These are phyloP conservation scores for Tolypocladium nubicola DNA, from an alignment of 2,329 filamentous ascomycete species.

Conservation along the genomic window DNA sequence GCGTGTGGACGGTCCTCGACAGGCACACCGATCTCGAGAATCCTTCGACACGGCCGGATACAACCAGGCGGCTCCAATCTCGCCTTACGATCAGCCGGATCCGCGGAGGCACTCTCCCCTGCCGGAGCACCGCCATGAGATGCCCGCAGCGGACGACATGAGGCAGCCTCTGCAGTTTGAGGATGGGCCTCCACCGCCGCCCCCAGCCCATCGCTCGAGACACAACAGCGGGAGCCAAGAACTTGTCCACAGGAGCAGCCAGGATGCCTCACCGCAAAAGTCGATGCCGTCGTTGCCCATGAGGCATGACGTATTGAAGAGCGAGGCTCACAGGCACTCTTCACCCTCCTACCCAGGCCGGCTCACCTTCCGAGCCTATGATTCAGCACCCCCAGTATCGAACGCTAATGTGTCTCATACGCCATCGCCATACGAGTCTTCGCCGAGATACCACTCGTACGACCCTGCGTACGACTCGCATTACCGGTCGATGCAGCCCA, in stretches of 20 bases:
- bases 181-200: conserved; percentile 41
- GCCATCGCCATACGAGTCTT: conserved; percentile 21
- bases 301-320: conserved; percentile 48
- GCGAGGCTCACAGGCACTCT: conserved; percentile 45
- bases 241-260: conserved; percentile 25
- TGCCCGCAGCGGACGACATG: conserved; percentile 17
- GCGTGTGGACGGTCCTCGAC: conserved; percentile 14
- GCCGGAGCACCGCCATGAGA: conserved; percentile 22
- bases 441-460: conserved; percentile 38
- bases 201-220: conserved; percentile 41
- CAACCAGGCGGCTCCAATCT: conserved; percentile 17
- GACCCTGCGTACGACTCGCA: conserved; percentile 36
- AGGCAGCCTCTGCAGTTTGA: conserved; percentile 25
- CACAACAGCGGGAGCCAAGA: conserved; percentile 35
- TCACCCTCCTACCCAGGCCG: conserved; percentile 40
- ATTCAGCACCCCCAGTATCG: conserved; percentile 32
- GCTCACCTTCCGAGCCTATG: conserved; percentile 40
- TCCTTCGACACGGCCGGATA: conserved; percentile 25
- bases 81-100: conserved; percentile 27
- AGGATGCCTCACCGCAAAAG: conserved; percentile 31
- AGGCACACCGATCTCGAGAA: conserved; percentile 23
- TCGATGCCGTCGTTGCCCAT: conserved; percentile 37
- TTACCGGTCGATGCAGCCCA: conserved; percentile 46
- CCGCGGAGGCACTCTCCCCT: conserved; percentile 21
- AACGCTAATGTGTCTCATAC: conserved; percentile 16